Conservation (phyloP, 441 rosid species). For the Erodium trifolium region DNA sequence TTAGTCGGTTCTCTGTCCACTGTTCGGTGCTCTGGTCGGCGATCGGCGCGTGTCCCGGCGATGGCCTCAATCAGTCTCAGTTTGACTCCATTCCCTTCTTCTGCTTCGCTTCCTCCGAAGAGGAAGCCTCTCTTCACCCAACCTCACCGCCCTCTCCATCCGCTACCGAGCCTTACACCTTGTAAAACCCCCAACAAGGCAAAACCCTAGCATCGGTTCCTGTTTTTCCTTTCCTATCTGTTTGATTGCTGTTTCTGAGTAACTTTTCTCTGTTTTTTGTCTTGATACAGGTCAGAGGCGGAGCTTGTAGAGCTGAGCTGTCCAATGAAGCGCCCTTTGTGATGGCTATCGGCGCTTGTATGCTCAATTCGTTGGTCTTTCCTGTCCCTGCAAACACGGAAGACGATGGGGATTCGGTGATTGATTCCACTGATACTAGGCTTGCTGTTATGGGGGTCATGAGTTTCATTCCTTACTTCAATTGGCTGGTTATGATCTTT, state of each 20-base stretch:
- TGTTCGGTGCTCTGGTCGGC: slow-evolving; percentile 2
- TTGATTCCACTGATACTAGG: slow-evolving; percentile 63
- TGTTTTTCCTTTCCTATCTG: neutral
- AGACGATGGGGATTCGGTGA: slow-evolving; percentile 38
- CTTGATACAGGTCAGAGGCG: slow-evolving; percentile 21
- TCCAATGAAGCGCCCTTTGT: slow-evolving; percentile 65
- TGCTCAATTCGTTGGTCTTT: slow-evolving; percentile 62
- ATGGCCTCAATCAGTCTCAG: slow-evolving; percentile 18
- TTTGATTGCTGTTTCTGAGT: neutral
- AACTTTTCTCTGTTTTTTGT: neutral
- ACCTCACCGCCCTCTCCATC: neutral
- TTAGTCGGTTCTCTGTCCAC: neutral
- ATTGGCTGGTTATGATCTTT: slow-evolving; percentile 63
- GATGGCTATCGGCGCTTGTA: slow-evolving; percentile 63
- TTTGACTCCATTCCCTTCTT: slow-evolving; percentile 16
- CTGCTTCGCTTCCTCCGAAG: slow-evolving; percentile 15
- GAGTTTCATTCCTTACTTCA: slow-evolving; percentile 83
- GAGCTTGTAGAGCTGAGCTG: slow-evolving; percentile 61
- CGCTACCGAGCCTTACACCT: slow-evolving; percentile 20
- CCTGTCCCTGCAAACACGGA: slow-evolving; percentile 31
- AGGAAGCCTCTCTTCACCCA: neutral
- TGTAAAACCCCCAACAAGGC: slow-evolving; percentile 29
- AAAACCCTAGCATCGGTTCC: neutral
- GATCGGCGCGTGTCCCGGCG: slow-evolving; percentile 4
- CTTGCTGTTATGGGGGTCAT: slow-evolving; percentile 80